A percentile compares a stretch with the other conserved stretches of the same genome.
These are phyloP conservation scores for Fusarium humuli DNA, from an alignment of 2,329 filamentous ascomycete species.

Conservation along the genomic window DNA sequence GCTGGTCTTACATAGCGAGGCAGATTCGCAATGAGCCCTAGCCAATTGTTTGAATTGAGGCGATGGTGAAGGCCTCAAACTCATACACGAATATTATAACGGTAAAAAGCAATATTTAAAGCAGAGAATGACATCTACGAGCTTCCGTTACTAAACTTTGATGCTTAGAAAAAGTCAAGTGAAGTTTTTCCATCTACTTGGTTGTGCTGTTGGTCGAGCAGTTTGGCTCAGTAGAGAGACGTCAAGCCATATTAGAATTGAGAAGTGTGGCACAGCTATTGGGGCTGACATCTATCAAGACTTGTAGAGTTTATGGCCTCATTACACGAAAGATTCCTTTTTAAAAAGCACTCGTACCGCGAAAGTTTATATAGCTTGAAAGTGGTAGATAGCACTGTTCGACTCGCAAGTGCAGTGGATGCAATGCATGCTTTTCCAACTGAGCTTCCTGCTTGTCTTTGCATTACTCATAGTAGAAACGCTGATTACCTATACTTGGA, in stretches of 20 bases:
- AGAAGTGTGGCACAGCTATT: slow-evolving; percentile 2
- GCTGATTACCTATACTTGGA: neutral
- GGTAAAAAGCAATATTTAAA: neutral
- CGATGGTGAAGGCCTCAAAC: neutral
- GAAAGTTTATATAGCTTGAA: neutral
- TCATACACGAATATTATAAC: neutral
- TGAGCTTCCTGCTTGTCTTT: neutral
- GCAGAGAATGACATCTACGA: neutral
- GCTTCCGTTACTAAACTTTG: neutral
- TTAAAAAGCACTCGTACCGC: neutral
- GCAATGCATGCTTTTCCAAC: neutral
- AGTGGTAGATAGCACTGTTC: neutral
- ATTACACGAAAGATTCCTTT: neutral
- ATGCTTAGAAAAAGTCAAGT: neutral
- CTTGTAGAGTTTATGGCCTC: neutral
- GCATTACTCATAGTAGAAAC: neutral
- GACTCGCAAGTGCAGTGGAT: neutral
- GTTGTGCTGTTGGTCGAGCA: slow-evolving; percentile 21
- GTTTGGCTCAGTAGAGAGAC: slow-evolving; percentile 11
- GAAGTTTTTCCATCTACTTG: slow-evolving; percentile 8
- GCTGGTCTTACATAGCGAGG: neutral
- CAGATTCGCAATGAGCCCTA: neutral
- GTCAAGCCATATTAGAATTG: neutral
- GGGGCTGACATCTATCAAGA: slow-evolving; percentile 2
- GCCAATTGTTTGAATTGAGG: slow-evolving; percentile 28